Evolutionary conservation across 345 rosid species (phyloP).

Genomic region (Eucalyptus guilfoylei): DNA sequence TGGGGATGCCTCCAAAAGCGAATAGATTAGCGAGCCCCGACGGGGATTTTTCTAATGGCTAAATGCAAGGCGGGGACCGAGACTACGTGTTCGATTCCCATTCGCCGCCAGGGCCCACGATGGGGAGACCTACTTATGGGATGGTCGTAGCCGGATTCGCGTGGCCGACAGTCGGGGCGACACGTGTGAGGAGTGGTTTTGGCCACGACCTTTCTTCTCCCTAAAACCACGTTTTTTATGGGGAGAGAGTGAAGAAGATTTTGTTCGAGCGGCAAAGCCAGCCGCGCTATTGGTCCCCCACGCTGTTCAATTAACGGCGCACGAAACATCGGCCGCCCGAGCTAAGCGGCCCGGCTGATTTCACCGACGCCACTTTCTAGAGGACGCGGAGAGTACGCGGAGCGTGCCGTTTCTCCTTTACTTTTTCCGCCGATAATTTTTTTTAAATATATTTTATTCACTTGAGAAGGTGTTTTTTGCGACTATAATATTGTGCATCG

Average conservation of each 20-base stretch:
- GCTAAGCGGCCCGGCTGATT: not conserved
- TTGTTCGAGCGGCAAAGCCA: not conserved
- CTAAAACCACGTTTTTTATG: not conserved
- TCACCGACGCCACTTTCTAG: not conserved
- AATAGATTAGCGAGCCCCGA: not conserved
- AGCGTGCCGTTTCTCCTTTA: not conserved
- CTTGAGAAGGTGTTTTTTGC: not conserved
- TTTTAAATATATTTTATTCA: too few species aligned
- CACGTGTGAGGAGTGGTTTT: not conserved
- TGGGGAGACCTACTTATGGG: not conserved
- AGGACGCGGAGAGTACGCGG: not conserved
- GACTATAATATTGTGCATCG: not conserved
- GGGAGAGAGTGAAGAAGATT: not conserved
- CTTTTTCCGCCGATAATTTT: not conserved
- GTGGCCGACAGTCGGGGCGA: not conserved
- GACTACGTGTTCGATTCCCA: not conserved
- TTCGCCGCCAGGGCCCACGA: fast-evolving
- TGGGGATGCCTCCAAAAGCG: not conserved
- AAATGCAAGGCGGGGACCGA: not conserved
- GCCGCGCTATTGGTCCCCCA: not conserved
- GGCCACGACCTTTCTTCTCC: not conserved
- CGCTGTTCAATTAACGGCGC: not conserved
- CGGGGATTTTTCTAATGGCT: not conserved
- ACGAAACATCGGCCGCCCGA: not conserved
- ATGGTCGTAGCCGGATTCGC: not conserved